phyloP scores from a whole-genome alignment of 192 early-diverging fungal genomes.

The Phycomyces blakesleeanus region DNA sequence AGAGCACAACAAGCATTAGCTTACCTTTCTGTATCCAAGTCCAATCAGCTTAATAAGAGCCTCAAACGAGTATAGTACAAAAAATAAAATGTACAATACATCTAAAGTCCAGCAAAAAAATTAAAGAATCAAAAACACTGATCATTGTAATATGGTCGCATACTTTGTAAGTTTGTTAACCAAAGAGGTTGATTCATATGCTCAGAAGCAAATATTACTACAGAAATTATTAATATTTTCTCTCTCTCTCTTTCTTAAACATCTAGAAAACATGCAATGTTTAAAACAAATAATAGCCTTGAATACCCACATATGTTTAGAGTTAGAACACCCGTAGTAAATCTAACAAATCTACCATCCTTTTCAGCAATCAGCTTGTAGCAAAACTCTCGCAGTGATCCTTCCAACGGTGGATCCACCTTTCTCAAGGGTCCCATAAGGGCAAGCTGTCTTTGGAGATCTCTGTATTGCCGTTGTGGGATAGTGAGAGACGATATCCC shows the following conservation, averaged over 20 bases:
- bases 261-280: too few species aligned
- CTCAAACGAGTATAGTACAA: slow-evolving; percentile 11
- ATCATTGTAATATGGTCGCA: neutral
- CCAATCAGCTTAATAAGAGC: slow-evolving; percentile 10
- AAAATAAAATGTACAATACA: slow-evolving; percentile 2
- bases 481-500: slow-evolving; percentile 28
- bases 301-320: slow-evolving; percentile 14
- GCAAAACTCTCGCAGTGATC: slow-evolving; percentile 3
- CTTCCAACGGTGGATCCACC: slow-evolving; percentile 5
- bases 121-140: too few species aligned
- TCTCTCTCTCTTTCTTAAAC: too few species aligned
- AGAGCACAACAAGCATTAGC: too few species aligned
- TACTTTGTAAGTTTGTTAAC: slow-evolving; percentile 14
- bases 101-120: neutral
- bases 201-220: slow-evolving; percentile 19
- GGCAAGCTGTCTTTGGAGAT: slow-evolving; percentile 19
- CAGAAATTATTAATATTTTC: neutral
- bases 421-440: slow-evolving; percentile 16
- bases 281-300: too few species aligned
- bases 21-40: slow-evolving; percentile 6
- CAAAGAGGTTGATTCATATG: slow-evolving; percentile 12
- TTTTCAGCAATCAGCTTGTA: slow-evolving; percentile 16
- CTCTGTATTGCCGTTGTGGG: slow-evolving; percentile 23
- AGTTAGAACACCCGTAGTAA: slow-evolving; percentile 5
- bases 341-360: slow-evolving; percentile 4